These are phyloP conservation scores for Ajuga chamaepitys DNA, from an alignment of 257 asterid genomes.

Conservation along the genomic window DNA sequence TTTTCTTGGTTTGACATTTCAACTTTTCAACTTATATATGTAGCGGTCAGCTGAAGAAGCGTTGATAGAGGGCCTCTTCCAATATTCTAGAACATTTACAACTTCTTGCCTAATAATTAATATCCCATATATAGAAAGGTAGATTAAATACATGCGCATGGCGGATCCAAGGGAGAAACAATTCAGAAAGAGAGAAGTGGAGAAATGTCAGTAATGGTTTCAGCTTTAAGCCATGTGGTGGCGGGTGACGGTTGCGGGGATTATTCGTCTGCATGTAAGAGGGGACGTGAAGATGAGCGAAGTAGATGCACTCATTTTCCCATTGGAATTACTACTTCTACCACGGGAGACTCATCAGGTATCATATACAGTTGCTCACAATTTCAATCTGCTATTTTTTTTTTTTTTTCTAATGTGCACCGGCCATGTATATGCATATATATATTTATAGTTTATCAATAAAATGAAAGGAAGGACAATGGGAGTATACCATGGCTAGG, in stretches of 20 bases:
- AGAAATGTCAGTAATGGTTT: constrained; percentile 49
- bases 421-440: no score
- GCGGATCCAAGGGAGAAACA: no score
- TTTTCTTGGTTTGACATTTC: neutral
- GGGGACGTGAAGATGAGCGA: neutral
- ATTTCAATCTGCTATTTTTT: no score
- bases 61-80: neutral
- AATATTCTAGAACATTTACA: neutral
- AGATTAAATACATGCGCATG: no score
- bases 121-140: neutral
- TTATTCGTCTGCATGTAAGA: constrained; percentile 15
- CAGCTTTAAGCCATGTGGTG: constrained; percentile 49
- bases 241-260: constrained; percentile 12
- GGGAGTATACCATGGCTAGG: no score
- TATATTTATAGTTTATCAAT: no score
- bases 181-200: neutral
- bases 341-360: no score
- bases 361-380: no score
- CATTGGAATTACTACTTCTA: no score
- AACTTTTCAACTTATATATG: neutral
- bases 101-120: neutral
- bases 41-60: neutral
- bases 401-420: no score
- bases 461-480: no score
- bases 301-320: no score